These are phyloP conservation scores for Starmerella sp. DNA, from an alignment of 805 yeast species.

Conservation along the genomic window DNA sequence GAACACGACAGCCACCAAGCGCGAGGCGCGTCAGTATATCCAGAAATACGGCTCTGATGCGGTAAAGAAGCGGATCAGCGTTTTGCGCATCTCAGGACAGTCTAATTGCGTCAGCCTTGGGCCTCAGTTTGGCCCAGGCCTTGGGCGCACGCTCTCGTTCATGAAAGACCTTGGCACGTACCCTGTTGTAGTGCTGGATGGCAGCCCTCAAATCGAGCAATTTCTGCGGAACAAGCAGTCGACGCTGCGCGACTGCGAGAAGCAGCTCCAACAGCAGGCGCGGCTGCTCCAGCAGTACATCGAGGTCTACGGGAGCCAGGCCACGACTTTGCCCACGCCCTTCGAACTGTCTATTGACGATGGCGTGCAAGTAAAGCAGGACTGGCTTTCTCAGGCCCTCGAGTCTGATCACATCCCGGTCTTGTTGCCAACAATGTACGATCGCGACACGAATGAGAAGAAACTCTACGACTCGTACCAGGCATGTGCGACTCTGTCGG, in stretches of 20 bases:
- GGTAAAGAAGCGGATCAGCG: slow-evolving; percentile 24
- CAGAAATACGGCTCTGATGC: slow-evolving; percentile 47
- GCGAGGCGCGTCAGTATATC: slow-evolving; percentile 79
- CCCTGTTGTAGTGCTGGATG: slow-evolving; percentile 57
- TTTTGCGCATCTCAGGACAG: slow-evolving; percentile 23
- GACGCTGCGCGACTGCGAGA: slow-evolving; percentile 12
- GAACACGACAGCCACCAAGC: slow-evolving; percentile 81
- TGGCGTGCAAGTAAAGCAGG: slow-evolving; percentile 28
- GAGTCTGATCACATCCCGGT: slow-evolving; percentile 38
- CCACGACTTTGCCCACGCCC: slow-evolving; percentile 30
- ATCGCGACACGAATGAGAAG: slow-evolving; percentile 38
- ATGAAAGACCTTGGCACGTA: slow-evolving; percentile 56
- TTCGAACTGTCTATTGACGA: slow-evolving; percentile 28
- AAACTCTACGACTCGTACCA: slow-evolving; percentile 33
- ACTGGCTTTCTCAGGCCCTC: slow-evolving; percentile 35
- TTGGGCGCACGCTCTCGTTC: slow-evolving; percentile 46
- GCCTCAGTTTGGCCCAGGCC: slow-evolving; percentile 12
- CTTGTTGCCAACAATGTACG: slow-evolving; percentile 56
- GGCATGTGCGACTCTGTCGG: slow-evolving; percentile 35
- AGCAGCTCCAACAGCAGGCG: slow-evolving; percentile 10
- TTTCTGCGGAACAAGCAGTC: slow-evolving; percentile 15
- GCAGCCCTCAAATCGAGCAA: slow-evolving; percentile 25
- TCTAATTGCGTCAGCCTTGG: slow-evolving; percentile 14
- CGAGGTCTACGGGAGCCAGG: slow-evolving; percentile 8
- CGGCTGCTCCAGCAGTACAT: slow-evolving; percentile 6